phyloP scores from a whole-genome alignment of 2,329 filamentous ascomycete species.

The Monosporascus sp. region DNA sequence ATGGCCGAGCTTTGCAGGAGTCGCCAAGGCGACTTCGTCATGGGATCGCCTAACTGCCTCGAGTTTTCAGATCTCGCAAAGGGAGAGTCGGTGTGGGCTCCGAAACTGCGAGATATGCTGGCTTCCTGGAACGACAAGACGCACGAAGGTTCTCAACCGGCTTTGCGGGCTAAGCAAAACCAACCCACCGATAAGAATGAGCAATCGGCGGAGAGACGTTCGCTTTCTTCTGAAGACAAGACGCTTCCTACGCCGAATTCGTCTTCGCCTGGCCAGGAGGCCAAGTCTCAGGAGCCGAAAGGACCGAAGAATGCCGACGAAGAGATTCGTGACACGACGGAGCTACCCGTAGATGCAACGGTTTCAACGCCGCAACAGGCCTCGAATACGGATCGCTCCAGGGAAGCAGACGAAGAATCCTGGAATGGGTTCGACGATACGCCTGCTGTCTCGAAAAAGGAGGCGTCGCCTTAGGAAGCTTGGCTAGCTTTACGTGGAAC shows the following conservation, averaged over 20 bases:
- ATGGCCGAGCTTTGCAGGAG: slow-evolving; percentile 83
- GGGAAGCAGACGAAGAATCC: slow-evolving; percentile 26
- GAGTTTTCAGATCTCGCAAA: slow-evolving; percentile 72
- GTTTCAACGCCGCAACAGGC: slow-evolving; percentile 8
- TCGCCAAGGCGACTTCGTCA: slow-evolving; percentile 74
- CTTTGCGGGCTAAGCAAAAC: slow-evolving; percentile 12
- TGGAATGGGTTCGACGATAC: slow-evolving; percentile 38
- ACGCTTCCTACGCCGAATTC: slow-evolving; percentile 5
- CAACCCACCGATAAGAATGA: not conserved
- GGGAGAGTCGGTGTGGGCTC: slow-evolving; percentile 78
- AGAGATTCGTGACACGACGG: not conserved
- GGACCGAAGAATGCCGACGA: not conserved
- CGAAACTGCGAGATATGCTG: slow-evolving; percentile 57
- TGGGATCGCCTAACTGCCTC: slow-evolving; percentile 66
- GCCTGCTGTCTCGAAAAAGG: slow-evolving; percentile 2
- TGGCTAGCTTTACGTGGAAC: too few relatives aligned
- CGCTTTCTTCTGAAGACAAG: not conserved
- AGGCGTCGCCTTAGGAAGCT: too few relatives aligned
- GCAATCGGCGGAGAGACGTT: not conserved
- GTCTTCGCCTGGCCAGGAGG: slow-evolving; percentile 6
- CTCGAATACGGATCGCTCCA: slow-evolving; percentile 2
- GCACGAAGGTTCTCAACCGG: slow-evolving; percentile 2
- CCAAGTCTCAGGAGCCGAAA: slow-evolving; percentile 1
- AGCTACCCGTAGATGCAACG: not conserved
- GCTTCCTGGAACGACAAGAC: slow-evolving; percentile 33